phyloP scores from a whole-genome alignment of 106 monocot genomes.

The Allium fistulosum region DNA sequence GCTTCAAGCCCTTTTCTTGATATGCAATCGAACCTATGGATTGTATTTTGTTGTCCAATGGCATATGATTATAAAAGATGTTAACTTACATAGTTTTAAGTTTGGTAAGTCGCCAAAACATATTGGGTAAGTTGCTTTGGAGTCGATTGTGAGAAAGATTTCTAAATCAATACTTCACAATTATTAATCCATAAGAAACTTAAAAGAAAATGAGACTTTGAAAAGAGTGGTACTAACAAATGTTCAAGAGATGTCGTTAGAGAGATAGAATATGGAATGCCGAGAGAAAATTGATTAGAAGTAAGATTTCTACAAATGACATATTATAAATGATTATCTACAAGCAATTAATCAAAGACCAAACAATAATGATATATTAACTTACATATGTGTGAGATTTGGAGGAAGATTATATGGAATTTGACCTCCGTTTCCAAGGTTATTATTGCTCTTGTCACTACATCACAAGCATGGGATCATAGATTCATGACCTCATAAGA shows the following conservation, averaged over 20 bases:
- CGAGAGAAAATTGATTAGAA: slow-evolving; percentile 40
- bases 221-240: slow-evolving; percentile 23
- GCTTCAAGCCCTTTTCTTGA: slow-evolving; percentile 79
- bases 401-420: slow-evolving; percentile 66
- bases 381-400: slow-evolving; percentile 55
- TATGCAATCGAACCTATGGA: slow-evolving; percentile 73
- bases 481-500: background rate
- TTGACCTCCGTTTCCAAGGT: slow-evolving; percentile 36
- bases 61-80: background rate
- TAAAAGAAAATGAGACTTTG: background rate
- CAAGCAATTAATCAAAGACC: background rate
- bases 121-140: slow-evolving; percentile 10
- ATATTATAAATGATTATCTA: background rate
- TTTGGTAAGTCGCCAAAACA: slow-evolving; percentile 11
- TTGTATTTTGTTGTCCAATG: slow-evolving; percentile 14
- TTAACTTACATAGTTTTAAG: slow-evolving; percentile 22
- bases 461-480: slow-evolving; percentile 6
- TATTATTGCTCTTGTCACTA: slow-evolving; percentile 71
- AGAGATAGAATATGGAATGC: slow-evolving; percentile 47
- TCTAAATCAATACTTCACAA: slow-evolving; percentile 10
- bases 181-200: background rate
- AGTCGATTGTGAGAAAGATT: slow-evolving; percentile 26
- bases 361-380: background rate
- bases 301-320: slow-evolving; percentile 40
- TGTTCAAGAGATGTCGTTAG: slow-evolving; percentile 42